Conservation (phyloP, 2,329 filamentous ascomycete genomes). For the Xylariaceae sp. region DNA sequence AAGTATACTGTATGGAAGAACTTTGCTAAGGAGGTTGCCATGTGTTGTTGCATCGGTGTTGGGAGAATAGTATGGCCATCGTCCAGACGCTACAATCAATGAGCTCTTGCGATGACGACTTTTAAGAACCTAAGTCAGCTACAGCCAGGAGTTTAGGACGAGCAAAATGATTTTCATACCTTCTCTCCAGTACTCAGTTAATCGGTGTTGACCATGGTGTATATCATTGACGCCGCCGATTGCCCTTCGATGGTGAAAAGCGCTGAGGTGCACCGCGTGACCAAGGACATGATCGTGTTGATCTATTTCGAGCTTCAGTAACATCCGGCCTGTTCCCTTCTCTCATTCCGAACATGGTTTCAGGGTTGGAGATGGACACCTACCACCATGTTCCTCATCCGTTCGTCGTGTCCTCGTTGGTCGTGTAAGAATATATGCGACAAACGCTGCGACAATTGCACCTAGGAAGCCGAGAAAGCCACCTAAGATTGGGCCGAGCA, state of each 20-base stretch:
- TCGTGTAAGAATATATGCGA: constrained; percentile 4
- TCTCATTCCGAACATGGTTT: no score
- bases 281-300: not conserved
- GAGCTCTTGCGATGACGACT: no score
- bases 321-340: no score
- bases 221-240: not conserved
- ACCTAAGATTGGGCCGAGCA: constrained; percentile 8
- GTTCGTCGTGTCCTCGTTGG: constrained; percentile 2
- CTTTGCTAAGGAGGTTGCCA: no score
- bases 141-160: no score
- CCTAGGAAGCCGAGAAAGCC: constrained; percentile 9
- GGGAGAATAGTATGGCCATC: no score
- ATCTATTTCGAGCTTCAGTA: not conserved
- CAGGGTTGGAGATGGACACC: not conserved
- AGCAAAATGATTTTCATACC: no score
- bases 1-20: no score
- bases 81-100: no score
- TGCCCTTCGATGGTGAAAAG: not conserved
- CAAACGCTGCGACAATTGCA: constrained; percentile 7
- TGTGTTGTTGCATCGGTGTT: no score
- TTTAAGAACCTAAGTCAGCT: no score
- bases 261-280: not conserved
- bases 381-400: constrained; percentile 4
- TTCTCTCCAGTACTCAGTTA: not conserved
- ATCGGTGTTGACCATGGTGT: not conserved